phyloP scores from a whole-genome alignment of 2,329 filamentous ascomycete genomes.

The Aspergillus viridinutans region DNA sequence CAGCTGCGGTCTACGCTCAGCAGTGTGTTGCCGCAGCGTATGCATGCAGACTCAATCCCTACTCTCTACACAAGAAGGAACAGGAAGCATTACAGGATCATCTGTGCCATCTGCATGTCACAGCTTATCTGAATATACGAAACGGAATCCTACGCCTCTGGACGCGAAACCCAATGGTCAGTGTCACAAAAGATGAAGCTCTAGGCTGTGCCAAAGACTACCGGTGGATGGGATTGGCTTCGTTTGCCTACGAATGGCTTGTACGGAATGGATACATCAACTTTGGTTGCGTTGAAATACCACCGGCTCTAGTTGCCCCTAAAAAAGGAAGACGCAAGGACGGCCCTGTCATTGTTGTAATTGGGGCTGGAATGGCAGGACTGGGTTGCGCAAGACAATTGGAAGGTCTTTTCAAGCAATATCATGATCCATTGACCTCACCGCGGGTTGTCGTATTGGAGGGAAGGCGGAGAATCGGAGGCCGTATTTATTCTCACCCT shows the following conservation, averaged over 20 bases:
- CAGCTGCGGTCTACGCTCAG: slow-evolving; percentile 74
- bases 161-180: slow-evolving; percentile 78
- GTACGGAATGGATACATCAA: slow-evolving; percentile 91
- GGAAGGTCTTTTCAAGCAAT: slow-evolving; percentile 78
- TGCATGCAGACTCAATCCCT: slow-evolving; percentile 83
- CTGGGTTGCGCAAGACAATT: slow-evolving; percentile 88
- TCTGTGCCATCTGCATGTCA: slow-evolving; percentile 84
- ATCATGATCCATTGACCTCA: slow-evolving; percentile 63
- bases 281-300: slow-evolving; percentile 82
- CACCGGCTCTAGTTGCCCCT: slow-evolving; percentile 39
- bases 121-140: slow-evolving; percentile 90
- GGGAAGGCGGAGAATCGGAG: slow-evolving; percentile 80
- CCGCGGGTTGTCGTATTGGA: slow-evolving; percentile 77
- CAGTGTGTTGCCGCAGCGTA: slow-evolving; percentile 89
- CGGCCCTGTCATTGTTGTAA: slow-evolving; percentile 73
- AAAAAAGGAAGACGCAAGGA: slow-evolving; percentile 43
- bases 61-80: slow-evolving; percentile 79
- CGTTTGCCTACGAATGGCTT: slow-evolving; percentile 88
- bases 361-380: slow-evolving; percentile 93
- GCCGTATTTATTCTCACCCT: slow-evolving; percentile 84
- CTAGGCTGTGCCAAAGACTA: slow-evolving; percentile 83
- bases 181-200: slow-evolving; percentile 78
- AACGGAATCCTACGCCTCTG: slow-evolving; percentile 91
- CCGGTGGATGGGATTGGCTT: slow-evolving; percentile 85
- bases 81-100: slow-evolving; percentile 75